Conservation (phyloP, 176 grass and related monocot genomes). For the Cocos nucifera region DNA sequence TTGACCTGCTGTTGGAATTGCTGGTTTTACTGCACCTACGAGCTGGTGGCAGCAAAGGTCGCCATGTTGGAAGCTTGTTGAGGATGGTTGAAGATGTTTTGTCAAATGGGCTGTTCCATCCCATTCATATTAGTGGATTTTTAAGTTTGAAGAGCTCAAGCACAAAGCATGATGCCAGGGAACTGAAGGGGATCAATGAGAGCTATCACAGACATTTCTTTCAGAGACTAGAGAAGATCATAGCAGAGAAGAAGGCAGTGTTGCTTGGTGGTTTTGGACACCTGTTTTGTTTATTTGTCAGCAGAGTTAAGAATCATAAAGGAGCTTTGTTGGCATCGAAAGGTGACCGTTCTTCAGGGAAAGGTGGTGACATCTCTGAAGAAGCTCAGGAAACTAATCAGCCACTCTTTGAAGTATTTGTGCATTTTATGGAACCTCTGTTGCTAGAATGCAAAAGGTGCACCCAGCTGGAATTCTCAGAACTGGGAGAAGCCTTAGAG, state of each 20-base stretch:
- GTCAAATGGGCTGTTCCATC: constrained; percentile 77
- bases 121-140: constrained; percentile 75
- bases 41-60: constrained; percentile 29
- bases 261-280: constrained; percentile 71
- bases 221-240: constrained; percentile 59
- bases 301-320: constrained; percentile 43
- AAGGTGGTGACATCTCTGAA: constrained; percentile 40
- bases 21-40: constrained; percentile 79
- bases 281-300: constrained; percentile 70
- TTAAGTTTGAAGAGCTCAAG: constrained; percentile 59
- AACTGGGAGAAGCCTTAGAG: constrained; percentile 27
- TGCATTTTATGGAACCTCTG: constrained; percentile 81
- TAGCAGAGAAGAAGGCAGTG: constrained; percentile 81
- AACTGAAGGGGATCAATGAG: constrained; percentile 45
- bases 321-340: constrained; percentile 18
- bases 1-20: constrained; percentile 61
- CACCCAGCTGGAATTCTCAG: constrained; percentile 36
- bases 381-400: constrained; percentile 48
- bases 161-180: constrained; percentile 23
- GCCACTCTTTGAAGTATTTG: constrained; percentile 75
- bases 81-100: constrained; percentile 71
- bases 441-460: constrained; percentile 57
- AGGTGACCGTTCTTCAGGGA: constrained; percentile 13
- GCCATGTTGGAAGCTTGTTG: constrained; percentile 29
- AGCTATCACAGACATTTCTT: constrained; percentile 92